Evolutionary conservation across 306 rosid species (phyloP).

Genomic region (Lagenaria siceraria): DNA sequence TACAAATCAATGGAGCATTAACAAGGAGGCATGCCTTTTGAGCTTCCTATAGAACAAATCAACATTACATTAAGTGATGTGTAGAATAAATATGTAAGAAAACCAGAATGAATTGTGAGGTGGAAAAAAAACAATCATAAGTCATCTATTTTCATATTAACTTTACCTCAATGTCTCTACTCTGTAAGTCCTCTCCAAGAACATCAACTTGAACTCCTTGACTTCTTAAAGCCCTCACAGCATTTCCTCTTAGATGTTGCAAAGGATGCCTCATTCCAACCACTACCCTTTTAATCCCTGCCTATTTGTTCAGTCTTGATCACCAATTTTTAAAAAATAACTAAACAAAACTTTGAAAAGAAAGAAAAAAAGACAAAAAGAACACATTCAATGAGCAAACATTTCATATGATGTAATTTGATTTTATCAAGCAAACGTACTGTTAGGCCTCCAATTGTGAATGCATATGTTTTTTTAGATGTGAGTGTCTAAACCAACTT

Average conservation of each 20-base stretch:
- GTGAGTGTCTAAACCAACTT: too few species aligned
- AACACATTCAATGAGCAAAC: background rate
- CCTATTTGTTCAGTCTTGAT: slow-evolving; percentile 40
- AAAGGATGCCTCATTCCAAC: slow-evolving; percentile 85
- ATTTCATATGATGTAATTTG: background rate
- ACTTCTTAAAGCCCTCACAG: slow-evolving; percentile 60
- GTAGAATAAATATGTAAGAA: background rate
- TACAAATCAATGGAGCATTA: slow-evolving; percentile 86
- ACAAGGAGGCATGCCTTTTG: slow-evolving; percentile 63
- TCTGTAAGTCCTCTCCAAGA: slow-evolving; percentile 69
- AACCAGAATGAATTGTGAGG: background rate
- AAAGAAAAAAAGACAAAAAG: background rate
- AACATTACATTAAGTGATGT: background rate
- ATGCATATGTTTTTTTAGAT: too few species aligned
- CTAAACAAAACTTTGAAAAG: background rate
- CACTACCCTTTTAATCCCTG: slow-evolving; percentile 74
- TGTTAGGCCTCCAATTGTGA: too few species aligned
- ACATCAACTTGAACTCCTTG: slow-evolving; percentile 72
- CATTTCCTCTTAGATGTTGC: slow-evolving; percentile 77
- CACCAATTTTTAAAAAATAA: background rate
- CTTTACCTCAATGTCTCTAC: slow-evolving; percentile 56
- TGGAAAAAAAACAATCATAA: background rate
- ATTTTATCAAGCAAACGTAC: background rate
- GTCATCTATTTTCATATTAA: background rate
- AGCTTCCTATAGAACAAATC: slow-evolving; percentile 48